Percentiles rank a stretch among this genome's conserved stretches.
Evolutionary conservation across 768 basidiomycete genomes (phyloP).

Genomic region (Pleurotus citrinopileatus): DNA sequence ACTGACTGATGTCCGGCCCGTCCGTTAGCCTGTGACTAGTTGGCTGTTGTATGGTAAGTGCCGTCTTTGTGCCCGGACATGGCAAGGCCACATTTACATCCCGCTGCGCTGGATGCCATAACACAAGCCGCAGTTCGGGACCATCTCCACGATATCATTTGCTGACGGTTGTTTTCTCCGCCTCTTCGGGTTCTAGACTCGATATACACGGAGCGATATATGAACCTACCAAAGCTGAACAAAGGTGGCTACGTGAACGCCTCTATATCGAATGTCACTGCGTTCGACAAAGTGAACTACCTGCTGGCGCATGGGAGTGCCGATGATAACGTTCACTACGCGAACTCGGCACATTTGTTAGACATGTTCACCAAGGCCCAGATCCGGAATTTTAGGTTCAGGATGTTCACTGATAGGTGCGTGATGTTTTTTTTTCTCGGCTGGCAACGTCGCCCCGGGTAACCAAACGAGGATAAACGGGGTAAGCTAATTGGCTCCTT

Average conservation of each 20-base stretch:
- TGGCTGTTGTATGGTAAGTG: constrained; percentile 76
- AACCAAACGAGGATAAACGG: constrained; percentile 11
- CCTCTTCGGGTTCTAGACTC: constrained; percentile 53
- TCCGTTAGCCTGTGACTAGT: constrained; percentile 74
- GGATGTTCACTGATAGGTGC: constrained; percentile 97
- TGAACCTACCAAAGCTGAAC: constrained; percentile 81
- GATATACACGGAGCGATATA: constrained; percentile 97
- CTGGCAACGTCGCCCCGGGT: constrained; percentile 6
- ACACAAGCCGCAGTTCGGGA: neutral
- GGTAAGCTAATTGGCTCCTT: constrained; percentile 16
- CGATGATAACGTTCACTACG: constrained; percentile 96
- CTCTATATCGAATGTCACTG: constrained; percentile 84
- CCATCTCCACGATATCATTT: too few species aligned
- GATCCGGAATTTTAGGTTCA: constrained; percentile 76
- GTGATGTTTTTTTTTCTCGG: constrained; percentile 21
- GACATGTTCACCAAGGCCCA: constrained; percentile 87
- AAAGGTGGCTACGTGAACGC: constrained; percentile 86
- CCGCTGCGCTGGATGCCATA: neutral
- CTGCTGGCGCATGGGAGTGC: constrained; percentile 90
- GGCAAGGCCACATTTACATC: neutral
- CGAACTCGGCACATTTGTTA: constrained; percentile 86
- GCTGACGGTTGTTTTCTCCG: neutral
- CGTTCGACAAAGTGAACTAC: constrained; percentile 78
- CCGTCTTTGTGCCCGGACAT: neutral
- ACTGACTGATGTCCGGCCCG: constrained; percentile 11